Base-by-base conservation (phyloP, 1,139 yeast species). In the Pneumocystis sp. region DNA sequence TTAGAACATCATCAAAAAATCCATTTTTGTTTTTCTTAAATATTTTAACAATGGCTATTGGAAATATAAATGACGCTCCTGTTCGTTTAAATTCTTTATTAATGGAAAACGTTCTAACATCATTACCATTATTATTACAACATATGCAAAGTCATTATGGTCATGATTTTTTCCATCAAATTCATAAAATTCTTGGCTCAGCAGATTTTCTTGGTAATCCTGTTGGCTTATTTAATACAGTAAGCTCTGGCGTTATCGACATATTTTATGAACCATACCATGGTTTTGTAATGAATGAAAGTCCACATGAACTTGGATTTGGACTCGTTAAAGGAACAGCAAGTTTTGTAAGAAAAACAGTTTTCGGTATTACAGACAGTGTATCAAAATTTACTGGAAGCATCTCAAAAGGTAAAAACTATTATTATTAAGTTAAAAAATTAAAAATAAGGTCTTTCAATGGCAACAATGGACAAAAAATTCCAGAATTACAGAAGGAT, bases 131-230 rank as follows among this genome's bases (percentile, higher is more conserved):
- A 61, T 79, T 95, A 69, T 67, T 83, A 40, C 87, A 86, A 68
- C 85, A 89, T 25, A 81, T 93, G 45, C 81, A 82, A 69, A 86
- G 95, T 0, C 97, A 93, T 75, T 95, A 95, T 73, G 87, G 95
- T 10, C 97, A 91, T 73, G 93, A 95, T 35, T 87, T 93, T 75
- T 82, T 93, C 70, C 90, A 89, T 73, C 98, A 95, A 75, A 80
- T 95, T 59, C 96, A 95, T 75, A 91, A 89, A 75, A 85, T 95
- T 66, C 79, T 95, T 61, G 99, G 99, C 0, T 89, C 97, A 25
- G 98, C 98, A 0, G 98, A 95, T 75, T 83, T 95, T 71, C 78
- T 95, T 65, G 99, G 98, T 40, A 93, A 95, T 70, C 99, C 99
- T 0, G 97, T 95, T 45, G 98, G 98, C 1, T 78, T 95, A 67